Percentiles rank a stretch among this genome's conserved stretches.
Evolutionary conservation across 345 rosid species (phyloP).

Genomic region (Eucalyptus erythrocorys): DNA sequence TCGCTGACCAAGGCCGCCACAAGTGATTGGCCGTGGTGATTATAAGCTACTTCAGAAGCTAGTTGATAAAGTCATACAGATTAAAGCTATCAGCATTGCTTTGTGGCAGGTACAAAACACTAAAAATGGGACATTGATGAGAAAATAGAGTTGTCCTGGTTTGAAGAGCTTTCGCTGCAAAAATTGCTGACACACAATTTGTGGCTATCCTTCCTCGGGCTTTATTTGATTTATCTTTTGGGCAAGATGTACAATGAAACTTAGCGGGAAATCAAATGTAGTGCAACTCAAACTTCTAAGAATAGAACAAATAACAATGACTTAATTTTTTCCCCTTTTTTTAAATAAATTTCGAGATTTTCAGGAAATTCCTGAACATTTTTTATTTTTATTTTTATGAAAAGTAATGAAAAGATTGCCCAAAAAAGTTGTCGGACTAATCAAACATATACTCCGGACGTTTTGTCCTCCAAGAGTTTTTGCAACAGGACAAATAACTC

Average conservation of each 20-base stretch:
- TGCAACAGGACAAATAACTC: not conserved
- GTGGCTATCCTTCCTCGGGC: not conserved
- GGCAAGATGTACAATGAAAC: not conserved
- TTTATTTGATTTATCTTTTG: not conserved
- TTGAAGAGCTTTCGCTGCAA: not conserved
- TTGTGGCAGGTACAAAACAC: not conserved
- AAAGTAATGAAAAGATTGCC: not conserved
- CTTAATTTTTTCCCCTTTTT: accelerated
- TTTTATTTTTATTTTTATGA: too few relatives aligned
- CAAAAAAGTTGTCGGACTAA: not conserved
- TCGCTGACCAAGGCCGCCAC: constrained; percentile 19
- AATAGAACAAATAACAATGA: not conserved
- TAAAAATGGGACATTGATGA: not conserved
- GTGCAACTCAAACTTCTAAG: not conserved
- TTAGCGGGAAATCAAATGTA: not conserved
- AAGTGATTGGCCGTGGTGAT: not conserved
- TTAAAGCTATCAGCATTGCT: not conserved
- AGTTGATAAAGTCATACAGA: not conserved
- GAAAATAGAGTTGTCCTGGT: not conserved
- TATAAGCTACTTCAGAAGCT: not conserved
- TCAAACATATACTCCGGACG: not conserved
- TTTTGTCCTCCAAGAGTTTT: not conserved
- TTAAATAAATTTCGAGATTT: not conserved
- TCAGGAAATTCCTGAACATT: accelerated
- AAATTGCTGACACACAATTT: not conserved